These are phyloP conservation scores for Exophiala sp. DNA, from an alignment of 2,329 filamentous ascomycete species.

Conservation along the genomic window DNA sequence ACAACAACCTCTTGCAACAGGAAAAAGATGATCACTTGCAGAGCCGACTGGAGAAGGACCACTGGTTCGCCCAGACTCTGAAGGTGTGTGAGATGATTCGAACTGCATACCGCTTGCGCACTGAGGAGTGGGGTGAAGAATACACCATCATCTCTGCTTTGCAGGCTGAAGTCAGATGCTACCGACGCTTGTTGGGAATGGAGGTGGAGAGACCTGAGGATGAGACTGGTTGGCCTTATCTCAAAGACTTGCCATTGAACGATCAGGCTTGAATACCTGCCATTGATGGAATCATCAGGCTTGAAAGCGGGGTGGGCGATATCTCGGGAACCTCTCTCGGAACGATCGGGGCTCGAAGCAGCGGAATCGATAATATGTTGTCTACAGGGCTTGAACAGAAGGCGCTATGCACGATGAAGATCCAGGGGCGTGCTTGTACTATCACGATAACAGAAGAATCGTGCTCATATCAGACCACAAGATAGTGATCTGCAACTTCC, in stretches of 20 bases:
- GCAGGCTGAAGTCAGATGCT: conserved; percentile 48
- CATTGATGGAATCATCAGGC: not conserved
- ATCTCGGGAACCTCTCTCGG: not conserved
- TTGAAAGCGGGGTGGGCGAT: not conserved
- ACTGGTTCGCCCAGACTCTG: conserved; percentile 48
- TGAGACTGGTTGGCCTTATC: conserved; percentile 48
- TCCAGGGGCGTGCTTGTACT: too few relatives aligned
- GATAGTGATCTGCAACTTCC: too few relatives aligned
- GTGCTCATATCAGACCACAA: too few relatives aligned
- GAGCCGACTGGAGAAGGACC: conserved; percentile 48
- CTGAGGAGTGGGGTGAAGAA: conserved; percentile 46
- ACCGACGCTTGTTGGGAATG: conserved; percentile 47
- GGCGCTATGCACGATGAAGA: too few relatives aligned
- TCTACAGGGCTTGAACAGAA: too few relatives aligned
- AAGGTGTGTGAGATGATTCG: conserved; percentile 49
- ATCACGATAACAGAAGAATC: too few relatives aligned
- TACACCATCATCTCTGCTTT: conserved; percentile 44
- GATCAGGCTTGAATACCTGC: conserved; percentile 16
- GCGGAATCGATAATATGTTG: too few relatives aligned
- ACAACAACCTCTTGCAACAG: conserved; percentile 49
- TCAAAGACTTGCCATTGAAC: conserved; percentile 42
- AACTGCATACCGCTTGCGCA: conserved; percentile 45
- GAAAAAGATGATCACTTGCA: conserved; percentile 49
- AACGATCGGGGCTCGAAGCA: too few relatives aligned
- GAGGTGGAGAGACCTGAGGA: conserved; percentile 48